Base-by-base conservation (phyloP, 2,329 filamentous ascomycete genomes). In the Aspergillus ochraceus region DNA sequence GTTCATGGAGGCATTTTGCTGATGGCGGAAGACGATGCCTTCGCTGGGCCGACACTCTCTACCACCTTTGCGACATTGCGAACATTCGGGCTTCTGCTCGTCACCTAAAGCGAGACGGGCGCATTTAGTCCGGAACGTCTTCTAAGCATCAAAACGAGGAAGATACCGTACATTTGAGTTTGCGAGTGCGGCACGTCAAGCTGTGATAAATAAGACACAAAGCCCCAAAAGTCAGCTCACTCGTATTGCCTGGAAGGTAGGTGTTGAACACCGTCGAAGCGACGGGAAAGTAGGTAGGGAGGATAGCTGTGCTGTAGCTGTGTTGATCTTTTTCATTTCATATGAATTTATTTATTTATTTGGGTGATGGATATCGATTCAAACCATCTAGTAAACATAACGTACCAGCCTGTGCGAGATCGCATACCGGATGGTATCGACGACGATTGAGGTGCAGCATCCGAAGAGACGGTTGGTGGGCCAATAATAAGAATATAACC, bases 1-100 rank as follows among this genome's bases (percentile, higher is more conserved):
- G 60, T 88, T 88, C 85, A 88, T 86, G 20, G 85, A 88, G 30
- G 86, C 86, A 81, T 89, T 89, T 74, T 89, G 86, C 68, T 89
- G 86, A 72, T 89, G 87, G 57, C 86, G 83, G 68, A 88, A 89
- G 49, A 88, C 84, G 66, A 89, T 83, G 54, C 85, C 86, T 62
- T 85, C 84, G 68, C 83, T 86, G 24, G 84, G 84, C 50, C 84
- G 77, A 72, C 86, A 88, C 72, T 86, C 81, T 66, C 86, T 80
- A 52, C 80, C 82, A 5, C 84, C 86, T 71, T 87, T 86, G 68
- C 77, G 77, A 72, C 86, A 88, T 71, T 87, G 85, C 36, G 83
- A 80, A 68, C 86, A 88, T 42, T 81, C 72, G 11, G 86, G 86
- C 64, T 84, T 85, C 70, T 81, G 80, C 72, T 88, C 86, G 67